Base-by-base conservation (phyloP, 176 grass and related monocot species). In the Bothriochloa decipiens region DNA sequence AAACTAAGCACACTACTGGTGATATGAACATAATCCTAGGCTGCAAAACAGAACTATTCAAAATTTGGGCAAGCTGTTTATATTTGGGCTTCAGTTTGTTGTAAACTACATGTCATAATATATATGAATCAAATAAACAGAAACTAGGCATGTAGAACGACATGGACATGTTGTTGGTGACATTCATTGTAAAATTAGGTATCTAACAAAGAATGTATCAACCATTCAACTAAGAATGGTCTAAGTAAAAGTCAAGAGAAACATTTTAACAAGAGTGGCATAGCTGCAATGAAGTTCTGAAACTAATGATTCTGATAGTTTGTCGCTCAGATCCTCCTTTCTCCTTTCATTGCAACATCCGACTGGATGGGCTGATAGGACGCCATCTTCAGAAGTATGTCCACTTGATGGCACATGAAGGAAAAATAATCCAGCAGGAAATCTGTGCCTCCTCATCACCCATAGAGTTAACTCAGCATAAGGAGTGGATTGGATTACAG, bases 351-450 rank as follows among this genome's bases (percentile, higher is more conserved):
- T 82, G 9, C 6, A 80, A 78, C 18, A 33, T 50, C 53, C 58
- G 8, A 35, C 13, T 69, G 66, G 41, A 76, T 84, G 58, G 58
- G 36, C 43, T 86, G 35, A 72, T 57, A 82, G 33, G 37, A 63
- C 46, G 50, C 82, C 52, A 83, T 65, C 57, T 43, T 78, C 71
- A 58, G 77, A 32, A 77, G 41, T 53, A 88, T 7, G 77, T 65
- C 65, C 57, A 85, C 35, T 74, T 76, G 84, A 67, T 15, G 77
- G 69, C 69, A 85, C 63, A 73, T 77, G 89, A 43, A 79, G 33
- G 68, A 98, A 98, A 70, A 88, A 90, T 83, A 98, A 68, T 82
- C 93, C 93, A 82, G 89, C 86, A 69, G 93, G 87, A 95, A 98
- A 98, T 88, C 82, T 92, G 82, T 86, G 87, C 74, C 86, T 91